A percentile compares a stretch with the other conserved stretches of the same genome.
Conservation (phyloP, 78 protist genomes). For the Salpingoeca rosetta region DNA sequence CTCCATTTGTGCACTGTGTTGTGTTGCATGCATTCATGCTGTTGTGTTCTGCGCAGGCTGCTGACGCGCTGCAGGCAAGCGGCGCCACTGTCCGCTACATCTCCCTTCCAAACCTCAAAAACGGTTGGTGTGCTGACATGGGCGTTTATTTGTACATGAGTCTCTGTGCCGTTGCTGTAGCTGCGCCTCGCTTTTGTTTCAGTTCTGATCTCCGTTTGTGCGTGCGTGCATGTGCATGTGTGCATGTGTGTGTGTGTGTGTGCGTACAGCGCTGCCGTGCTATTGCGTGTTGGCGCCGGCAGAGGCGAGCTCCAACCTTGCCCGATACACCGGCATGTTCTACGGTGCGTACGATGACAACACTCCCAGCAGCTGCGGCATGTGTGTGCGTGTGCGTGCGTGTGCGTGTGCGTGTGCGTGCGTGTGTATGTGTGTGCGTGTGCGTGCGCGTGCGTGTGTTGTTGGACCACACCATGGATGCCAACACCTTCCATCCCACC, state of each 20-base stretch:
- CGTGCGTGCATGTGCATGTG: background rate
- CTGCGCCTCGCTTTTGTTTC: too few relatives aligned
- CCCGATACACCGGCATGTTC: background rate
- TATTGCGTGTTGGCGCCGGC: background rate
- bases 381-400: background rate
- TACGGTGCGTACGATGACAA: background rate
- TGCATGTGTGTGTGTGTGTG: background rate
- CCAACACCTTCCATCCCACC: too few relatives aligned
- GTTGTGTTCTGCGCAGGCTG: too few relatives aligned
- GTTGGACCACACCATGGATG: too few relatives aligned
- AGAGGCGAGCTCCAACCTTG: background rate
- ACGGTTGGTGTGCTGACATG: background rate
- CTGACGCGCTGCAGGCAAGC: too few relatives aligned
- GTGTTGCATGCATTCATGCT: too few relatives aligned
- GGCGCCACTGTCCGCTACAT: too few relatives aligned
- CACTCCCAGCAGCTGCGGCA: background rate
- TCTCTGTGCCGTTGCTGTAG: too few relatives aligned
- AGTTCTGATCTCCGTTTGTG: too few relatives aligned
- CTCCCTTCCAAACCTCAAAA: too few relatives aligned
- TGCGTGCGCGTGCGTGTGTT: background rate
- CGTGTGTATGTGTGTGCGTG: slow-evolving; percentile 7
- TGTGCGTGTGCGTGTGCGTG: background rate
- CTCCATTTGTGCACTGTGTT: too few relatives aligned
- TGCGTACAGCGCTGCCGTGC: too few relatives aligned
- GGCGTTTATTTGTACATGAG: background rate